These are phyloP conservation scores for Quercus agrifolia DNA, from an alignment of 306 rosid genomes.

Conservation along the genomic window DNA sequence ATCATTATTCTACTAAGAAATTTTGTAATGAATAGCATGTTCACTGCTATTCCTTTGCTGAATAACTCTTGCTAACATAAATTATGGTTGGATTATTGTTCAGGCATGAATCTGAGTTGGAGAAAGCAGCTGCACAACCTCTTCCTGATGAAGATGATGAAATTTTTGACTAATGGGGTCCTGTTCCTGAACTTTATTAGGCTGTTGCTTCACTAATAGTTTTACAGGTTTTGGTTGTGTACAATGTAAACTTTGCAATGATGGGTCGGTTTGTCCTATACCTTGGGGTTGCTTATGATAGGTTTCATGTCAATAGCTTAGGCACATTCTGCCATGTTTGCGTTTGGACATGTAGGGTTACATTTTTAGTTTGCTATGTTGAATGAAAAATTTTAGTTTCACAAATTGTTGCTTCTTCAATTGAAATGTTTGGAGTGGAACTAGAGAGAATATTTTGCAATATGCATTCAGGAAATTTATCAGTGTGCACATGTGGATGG, in stretches of 20 bases:
- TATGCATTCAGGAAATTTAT: too few species aligned
- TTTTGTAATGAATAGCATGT: neutral
- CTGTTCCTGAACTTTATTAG: neutral
- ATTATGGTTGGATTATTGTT: neutral
- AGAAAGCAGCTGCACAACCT: constrained; percentile 8
- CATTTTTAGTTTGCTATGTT: too few species aligned
- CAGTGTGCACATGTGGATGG: too few species aligned
- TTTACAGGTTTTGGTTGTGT: neutral
- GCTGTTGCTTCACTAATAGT: neutral
- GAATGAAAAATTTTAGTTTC: too few species aligned
- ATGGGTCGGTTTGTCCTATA: neutral
- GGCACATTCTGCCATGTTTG: too few species aligned
- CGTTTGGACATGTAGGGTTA: too few species aligned
- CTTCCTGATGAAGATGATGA: constrained; percentile 24
- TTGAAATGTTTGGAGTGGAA: too few species aligned
- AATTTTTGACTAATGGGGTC: neutral
- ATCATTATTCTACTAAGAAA: neutral
- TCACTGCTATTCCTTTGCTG: neutral
- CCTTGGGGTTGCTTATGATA: neutral
- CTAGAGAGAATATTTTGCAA: too few species aligned
- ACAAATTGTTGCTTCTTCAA: too few species aligned
- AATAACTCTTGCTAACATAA: neutral
- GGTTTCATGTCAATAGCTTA: too few species aligned
- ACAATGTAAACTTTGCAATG: neutral
- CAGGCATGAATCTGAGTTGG: constrained; percentile 30